phyloP scores from a whole-genome alignment of 73 alveolate species.

The Stentor coeruleus region DNA sequence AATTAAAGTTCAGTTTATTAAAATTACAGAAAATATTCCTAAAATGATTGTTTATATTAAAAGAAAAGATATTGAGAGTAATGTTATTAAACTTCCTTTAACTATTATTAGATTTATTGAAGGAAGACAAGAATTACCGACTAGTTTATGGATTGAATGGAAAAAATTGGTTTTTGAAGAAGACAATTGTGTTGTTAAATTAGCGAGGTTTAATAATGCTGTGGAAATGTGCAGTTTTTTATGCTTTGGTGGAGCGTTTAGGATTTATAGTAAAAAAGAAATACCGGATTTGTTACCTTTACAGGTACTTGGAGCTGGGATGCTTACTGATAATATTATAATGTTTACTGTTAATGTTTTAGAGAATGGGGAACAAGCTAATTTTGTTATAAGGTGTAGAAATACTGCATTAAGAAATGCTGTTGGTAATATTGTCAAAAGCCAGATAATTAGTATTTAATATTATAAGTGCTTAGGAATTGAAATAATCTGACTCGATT shows the following conservation, averaged over 20 bases:
- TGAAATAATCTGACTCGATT: no score
- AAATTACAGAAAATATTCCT: not conserved
- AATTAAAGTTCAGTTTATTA: not conserved
- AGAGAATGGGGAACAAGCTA: not conserved
- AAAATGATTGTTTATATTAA: not conserved
- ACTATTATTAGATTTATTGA: constrained; percentile 3
- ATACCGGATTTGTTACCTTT: not conserved
- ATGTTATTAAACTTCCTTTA: not conserved
- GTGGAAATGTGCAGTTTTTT: not conserved
- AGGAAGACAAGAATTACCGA: constrained; percentile 13
- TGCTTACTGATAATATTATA: not conserved
- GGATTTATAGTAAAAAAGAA: not conserved
- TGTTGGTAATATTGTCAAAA: not conserved
- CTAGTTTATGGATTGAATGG: not conserved
- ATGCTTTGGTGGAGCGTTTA: not conserved
- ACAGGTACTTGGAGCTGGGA: constrained; percentile 13
- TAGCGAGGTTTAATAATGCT: not conserved
- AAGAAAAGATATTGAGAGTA: not conserved
- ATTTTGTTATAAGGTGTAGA: not conserved
- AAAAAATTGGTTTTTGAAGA: constrained; percentile 8
- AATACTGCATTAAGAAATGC: not conserved
- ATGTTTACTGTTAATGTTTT: not conserved
- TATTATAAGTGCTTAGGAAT: no score
- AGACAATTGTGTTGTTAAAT: not conserved
- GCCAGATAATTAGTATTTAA: not conserved